phyloP scores from a whole-genome alignment of 2,329 filamentous ascomycete species.

The Thyridium curvatum region DNA sequence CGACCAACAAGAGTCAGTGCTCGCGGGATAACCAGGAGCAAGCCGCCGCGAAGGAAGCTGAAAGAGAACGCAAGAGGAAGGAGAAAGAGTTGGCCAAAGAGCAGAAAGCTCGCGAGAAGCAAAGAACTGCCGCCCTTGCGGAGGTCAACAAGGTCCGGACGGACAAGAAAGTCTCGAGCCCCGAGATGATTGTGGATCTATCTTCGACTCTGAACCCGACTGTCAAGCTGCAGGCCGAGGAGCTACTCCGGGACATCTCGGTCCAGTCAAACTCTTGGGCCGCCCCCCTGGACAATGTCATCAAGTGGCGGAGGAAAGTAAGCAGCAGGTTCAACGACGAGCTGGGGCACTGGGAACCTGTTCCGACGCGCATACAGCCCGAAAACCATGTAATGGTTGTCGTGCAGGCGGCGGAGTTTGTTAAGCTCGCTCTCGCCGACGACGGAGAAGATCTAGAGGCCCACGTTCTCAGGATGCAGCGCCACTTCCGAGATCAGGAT shows the following conservation, averaged over 20 bases:
- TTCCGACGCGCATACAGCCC: constrained; percentile 38
- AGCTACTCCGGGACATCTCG: constrained; percentile 43
- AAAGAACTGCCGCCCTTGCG: constrained; percentile 57
- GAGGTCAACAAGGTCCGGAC: constrained; percentile 68
- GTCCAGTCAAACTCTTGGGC: constrained; percentile 39
- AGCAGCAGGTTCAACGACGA: constrained; percentile 56
- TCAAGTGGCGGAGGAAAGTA: constrained; percentile 66
- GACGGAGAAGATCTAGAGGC: constrained; percentile 46
- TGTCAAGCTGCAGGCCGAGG: constrained; percentile 37
- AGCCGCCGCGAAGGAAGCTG: constrained; percentile 41
- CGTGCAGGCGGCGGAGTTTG: constrained; percentile 59
- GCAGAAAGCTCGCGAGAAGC: constrained; percentile 56
- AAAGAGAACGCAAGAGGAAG: constrained; percentile 47
- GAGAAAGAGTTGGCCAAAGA: constrained; percentile 56
- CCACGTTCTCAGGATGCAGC: constrained; percentile 51
- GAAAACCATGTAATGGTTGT: constrained; percentile 60
- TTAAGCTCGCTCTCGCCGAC: constrained; percentile 45
- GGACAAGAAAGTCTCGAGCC: constrained; percentile 66
- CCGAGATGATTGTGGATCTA: constrained; percentile 74
- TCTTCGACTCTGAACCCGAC: constrained; percentile 47
- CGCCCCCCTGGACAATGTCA: constrained; percentile 41
- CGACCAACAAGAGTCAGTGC: constrained; percentile 20
- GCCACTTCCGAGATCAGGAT: constrained; percentile 43
- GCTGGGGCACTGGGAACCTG: constrained; percentile 59
- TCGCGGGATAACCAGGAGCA: constrained; percentile 36